These are phyloP conservation scores for Aspergillus incahuasiensis DNA, from an alignment of 495 filamentous ascomycete species.

Conservation along the genomic window DNA sequence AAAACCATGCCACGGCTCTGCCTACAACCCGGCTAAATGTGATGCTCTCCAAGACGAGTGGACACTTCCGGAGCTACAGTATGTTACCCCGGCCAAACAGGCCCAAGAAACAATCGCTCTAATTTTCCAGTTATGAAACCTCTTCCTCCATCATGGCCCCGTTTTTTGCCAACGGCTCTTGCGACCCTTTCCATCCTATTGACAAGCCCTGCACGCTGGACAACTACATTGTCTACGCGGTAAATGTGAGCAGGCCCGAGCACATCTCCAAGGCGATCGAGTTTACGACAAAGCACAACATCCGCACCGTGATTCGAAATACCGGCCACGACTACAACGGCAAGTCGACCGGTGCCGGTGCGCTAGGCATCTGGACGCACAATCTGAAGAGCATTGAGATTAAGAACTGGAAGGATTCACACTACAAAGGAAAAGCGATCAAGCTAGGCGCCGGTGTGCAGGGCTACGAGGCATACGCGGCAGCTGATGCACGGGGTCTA, in stretches of 20 bases:
- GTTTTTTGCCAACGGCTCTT: slow-evolving; percentile 43
- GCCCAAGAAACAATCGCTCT: not conserved
- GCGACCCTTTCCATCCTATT: slow-evolving; percentile 51
- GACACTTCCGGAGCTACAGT: slow-evolving; percentile 30
- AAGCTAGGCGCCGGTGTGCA: slow-evolving; percentile 52
- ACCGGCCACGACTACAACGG: slow-evolving; percentile 57
- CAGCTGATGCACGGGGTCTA: slow-evolving; percentile 26
- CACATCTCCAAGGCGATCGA: slow-evolving; percentile 23
- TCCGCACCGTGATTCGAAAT: slow-evolving; percentile 62
- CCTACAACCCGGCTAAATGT: slow-evolving; percentile 32
- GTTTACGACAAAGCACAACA: slow-evolving; percentile 51
- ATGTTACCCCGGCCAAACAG: slow-evolving; percentile 6
- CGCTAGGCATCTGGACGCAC: slow-evolving; percentile 54
- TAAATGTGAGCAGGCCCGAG: slow-evolving; percentile 30
- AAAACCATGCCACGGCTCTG: slow-evolving; percentile 40
- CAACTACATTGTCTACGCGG: slow-evolving; percentile 51
- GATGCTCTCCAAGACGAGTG: slow-evolving; percentile 21
- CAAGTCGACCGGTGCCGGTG: slow-evolving; percentile 53
- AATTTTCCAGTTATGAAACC: slow-evolving; percentile 22
- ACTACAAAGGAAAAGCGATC: slow-evolving; percentile 47
- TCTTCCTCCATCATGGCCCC: slow-evolving; percentile 42
- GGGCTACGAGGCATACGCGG: slow-evolving; percentile 42
- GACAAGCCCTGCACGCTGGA: slow-evolving; percentile 51
- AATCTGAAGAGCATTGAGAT: slow-evolving; percentile 43
- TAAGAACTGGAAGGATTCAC: slow-evolving; percentile 25